Conservation (phyloP, 352 stramenopile genomes). For the Plasmopara halstedii region DNA sequence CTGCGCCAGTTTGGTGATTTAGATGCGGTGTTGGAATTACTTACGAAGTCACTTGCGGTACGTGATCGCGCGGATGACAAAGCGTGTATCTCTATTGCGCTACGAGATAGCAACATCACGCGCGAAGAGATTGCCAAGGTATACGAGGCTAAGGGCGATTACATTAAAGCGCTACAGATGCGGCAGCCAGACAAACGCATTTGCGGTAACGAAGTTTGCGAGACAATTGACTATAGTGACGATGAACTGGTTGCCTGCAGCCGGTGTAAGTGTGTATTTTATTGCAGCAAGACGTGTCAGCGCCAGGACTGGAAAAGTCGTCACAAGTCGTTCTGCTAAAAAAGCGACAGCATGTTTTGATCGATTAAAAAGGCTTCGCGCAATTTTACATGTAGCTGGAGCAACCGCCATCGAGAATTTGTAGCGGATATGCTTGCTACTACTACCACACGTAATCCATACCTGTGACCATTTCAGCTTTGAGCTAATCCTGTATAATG, state of each 20-base stretch:
- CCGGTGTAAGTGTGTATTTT: conserved; percentile 66
- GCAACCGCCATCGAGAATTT: no score
- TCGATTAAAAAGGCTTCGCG: no score
- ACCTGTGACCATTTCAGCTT: no score
- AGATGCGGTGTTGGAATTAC: conserved; percentile 41
- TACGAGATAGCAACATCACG: conserved; percentile 58
- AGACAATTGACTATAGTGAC: conserved; percentile 37
- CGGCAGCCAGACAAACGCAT: conserved; percentile 40
- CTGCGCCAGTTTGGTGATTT: conserved; percentile 39
- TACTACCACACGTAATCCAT: no score
- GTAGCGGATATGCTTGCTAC: no score
- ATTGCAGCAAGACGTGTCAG: conserved; percentile 60
- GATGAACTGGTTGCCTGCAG: conserved; percentile 33
- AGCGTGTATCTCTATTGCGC: conserved; percentile 24
- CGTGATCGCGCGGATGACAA: conserved; percentile 32
- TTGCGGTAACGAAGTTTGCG: conserved; percentile 43
- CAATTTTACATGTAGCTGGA: no score
- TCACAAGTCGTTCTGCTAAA: conserved; percentile 38
- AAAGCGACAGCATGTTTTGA: no score
- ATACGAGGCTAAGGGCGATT: conserved; percentile 56
- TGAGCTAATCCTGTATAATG: no score
- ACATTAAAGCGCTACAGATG: conserved; percentile 28
- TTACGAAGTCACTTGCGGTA: conserved; percentile 34
- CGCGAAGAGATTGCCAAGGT: conserved; percentile 67
- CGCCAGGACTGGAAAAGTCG: conserved; percentile 58